phyloP scores from a whole-genome alignment of 495 filamentous ascomycete genomes.

The Annulohypoxylon bovei region DNA sequence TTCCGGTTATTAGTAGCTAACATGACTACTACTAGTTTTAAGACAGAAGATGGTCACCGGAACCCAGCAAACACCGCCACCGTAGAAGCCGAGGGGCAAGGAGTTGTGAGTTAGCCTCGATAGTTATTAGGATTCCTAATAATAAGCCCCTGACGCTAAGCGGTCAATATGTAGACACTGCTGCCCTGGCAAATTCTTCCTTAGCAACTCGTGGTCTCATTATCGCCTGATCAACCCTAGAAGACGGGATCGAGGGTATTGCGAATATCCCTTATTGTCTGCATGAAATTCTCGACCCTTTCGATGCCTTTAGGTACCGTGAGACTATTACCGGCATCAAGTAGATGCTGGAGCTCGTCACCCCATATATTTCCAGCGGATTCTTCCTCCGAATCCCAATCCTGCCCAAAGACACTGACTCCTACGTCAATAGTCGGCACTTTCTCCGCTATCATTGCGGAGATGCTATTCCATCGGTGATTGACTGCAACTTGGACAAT shows the following conservation, averaged over 20 bases:
- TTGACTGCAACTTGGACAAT: conserved; percentile 67
- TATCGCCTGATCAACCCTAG: background rate
- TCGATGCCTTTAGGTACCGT: background rate
- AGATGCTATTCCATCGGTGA: conserved; percentile 56
- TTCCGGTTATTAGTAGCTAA: conserved; percentile 5
- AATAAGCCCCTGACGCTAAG: background rate
- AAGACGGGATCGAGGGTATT: conserved; percentile 30
- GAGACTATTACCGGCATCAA: conserved; percentile 45
- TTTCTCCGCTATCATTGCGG: conserved; percentile 25
- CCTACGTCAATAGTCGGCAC: conserved; percentile 50
- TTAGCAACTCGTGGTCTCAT: background rate
- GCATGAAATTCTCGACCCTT: conserved; percentile 44
- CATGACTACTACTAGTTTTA: conserved; percentile 54
- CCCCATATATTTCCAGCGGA: conserved; percentile 50
- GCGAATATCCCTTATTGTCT: conserved; percentile 42
- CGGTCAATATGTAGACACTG: conserved; percentile 2
- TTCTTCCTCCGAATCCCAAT: conserved; percentile 59
- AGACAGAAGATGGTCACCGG: conserved; percentile 65
- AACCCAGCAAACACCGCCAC: conserved; percentile 25
- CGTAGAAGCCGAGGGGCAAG: conserved; percentile 35
- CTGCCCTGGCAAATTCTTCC: background rate
- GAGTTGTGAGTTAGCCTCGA: conserved; percentile 25
- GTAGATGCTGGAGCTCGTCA: conserved; percentile 57
- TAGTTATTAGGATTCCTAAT: conserved; percentile 19
- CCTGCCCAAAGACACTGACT: conserved; percentile 58